A percentile compares a stretch with the other conserved stretches of the same genome.
Conservation (phyloP, 2,329 filamentous ascomycete genomes). For the Clonostachys sp. region DNA sequence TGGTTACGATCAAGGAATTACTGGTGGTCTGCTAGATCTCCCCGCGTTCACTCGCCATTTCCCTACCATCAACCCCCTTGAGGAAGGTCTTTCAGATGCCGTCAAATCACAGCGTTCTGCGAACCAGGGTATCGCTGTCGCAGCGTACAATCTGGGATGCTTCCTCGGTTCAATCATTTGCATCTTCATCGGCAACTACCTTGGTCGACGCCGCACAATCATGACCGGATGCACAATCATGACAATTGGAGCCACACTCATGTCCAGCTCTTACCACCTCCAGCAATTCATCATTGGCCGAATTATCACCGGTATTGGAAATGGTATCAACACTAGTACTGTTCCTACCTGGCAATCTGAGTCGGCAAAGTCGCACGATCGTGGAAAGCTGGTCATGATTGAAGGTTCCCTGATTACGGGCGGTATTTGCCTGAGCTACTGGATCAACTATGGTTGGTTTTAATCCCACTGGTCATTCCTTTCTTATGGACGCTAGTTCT, state of each 20-base stretch:
- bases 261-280: slow-evolving; percentile 6
- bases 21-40: slow-evolving; percentile 27
- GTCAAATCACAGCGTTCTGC: slow-evolving; percentile 6
- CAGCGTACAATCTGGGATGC: slow-evolving; percentile 40
- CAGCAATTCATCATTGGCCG: slow-evolving; percentile 19
- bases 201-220: slow-evolving; percentile 34
- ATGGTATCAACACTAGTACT: slow-evolving; percentile 1
- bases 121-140: slow-evolving; percentile 28
- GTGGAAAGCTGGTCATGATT: slow-evolving; percentile 17
- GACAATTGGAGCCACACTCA: slow-evolving; percentile 5
- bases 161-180: slow-evolving; percentile 37
- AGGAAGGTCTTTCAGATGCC: slow-evolving; percentile 17
- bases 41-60: slow-evolving; percentile 13
- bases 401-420: slow-evolving; percentile 18
- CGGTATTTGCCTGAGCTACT: slow-evolving; percentile 23
- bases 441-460: slow-evolving; percentile 19
- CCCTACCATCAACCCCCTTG: slow-evolving; percentile 31
- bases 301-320: slow-evolving; percentile 27
- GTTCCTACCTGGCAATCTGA: slow-evolving; percentile 21
- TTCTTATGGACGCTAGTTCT: background rate
- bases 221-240: slow-evolving; percentile 10
- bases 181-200: slow-evolving; percentile 30
- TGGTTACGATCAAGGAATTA: slow-evolving; percentile 31
- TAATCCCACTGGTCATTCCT: slow-evolving; percentile 15
- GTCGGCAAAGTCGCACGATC: slow-evolving; percentile 16